phyloP scores from a whole-genome alignment of 805 yeast species.

The Deakozyma indianensis region DNA sequence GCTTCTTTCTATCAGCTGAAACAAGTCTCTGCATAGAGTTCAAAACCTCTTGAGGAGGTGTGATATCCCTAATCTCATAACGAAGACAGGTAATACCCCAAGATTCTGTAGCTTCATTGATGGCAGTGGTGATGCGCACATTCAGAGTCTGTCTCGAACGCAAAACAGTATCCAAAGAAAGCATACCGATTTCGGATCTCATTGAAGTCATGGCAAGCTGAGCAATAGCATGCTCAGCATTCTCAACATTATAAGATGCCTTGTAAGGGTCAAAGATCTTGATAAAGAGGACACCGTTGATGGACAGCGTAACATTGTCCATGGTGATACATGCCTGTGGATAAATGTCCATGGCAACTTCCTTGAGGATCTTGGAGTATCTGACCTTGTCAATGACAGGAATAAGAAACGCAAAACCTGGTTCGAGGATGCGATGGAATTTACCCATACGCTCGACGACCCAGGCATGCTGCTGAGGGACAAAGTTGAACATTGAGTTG shows the following conservation, averaged over 20 bases:
- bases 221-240: constrained; percentile 64
- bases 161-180: constrained; percentile 60
- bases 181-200: constrained; percentile 73
- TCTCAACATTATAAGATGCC: constrained; percentile 75
- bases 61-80: constrained; percentile 72
- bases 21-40: constrained; percentile 84
- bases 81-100: constrained; percentile 77
- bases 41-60: constrained; percentile 68
- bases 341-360: constrained; percentile 67
- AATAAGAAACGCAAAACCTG: constrained; percentile 57
- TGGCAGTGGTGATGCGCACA: constrained; percentile 50
- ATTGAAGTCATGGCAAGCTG: constrained; percentile 78
- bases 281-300: constrained; percentile 68
- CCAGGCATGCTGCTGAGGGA: constrained; percentile 82
- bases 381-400: constrained; percentile 62
- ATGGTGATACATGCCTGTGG: constrained; percentile 73
- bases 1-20: constrained; percentile 65
- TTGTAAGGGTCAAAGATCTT: constrained; percentile 65
- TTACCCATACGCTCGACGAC: constrained; percentile 80
- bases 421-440: constrained; percentile 48
- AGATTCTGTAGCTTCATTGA: constrained; percentile 66
- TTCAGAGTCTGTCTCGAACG: constrained; percentile 62
- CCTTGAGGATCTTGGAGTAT: constrained; percentile 67
- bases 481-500: constrained; percentile 58
- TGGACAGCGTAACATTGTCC: constrained; percentile 65